These are phyloP conservation scores for Geotrichum restrictum DNA, from an alignment of 1,139 yeast genomes.

Conservation along the genomic window DNA sequence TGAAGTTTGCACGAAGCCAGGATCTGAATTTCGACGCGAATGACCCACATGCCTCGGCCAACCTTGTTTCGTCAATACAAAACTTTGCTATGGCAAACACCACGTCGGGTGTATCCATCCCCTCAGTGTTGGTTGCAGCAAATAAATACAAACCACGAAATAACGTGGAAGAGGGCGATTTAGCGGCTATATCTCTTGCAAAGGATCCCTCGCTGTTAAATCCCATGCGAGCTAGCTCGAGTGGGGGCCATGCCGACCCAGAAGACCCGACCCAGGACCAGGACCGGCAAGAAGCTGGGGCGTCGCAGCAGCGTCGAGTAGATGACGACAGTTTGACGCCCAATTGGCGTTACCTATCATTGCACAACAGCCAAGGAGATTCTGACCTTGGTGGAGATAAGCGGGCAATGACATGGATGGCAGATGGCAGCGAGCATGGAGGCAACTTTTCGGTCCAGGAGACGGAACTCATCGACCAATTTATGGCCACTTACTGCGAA, in stretches of 20 bases:
- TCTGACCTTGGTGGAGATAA: slow-evolving; percentile 10
- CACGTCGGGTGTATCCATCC: neutral
- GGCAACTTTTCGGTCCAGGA: slow-evolving; percentile 61
- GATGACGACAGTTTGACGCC: neutral
- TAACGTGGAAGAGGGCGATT: slow-evolving; percentile 3
- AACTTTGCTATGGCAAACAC: too few relatives aligned
- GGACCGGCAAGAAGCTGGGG: neutral
- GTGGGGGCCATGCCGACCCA: slow-evolving; percentile 11
- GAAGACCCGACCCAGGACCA: slow-evolving; percentile 1
- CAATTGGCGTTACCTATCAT: slow-evolving; percentile 7
- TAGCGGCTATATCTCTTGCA: slow-evolving; percentile 12
- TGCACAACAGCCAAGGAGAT: neutral
- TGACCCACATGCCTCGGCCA: neutral
- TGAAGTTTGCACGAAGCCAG: neutral
- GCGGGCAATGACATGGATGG: slow-evolving; percentile 27
- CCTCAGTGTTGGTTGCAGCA: neutral
- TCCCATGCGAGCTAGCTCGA: neutral
- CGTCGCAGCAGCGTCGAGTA: slow-evolving; percentile 5
- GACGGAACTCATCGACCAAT: slow-evolving; percentile 64
- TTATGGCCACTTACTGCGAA: slow-evolving; percentile 65
- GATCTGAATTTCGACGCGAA: neutral
- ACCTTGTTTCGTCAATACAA: neutral
- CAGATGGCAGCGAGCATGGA: slow-evolving; percentile 38
- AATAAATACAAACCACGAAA: neutral
- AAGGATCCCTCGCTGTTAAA: slow-evolving; percentile 11